Base-by-base conservation (phyloP, 805 yeast species). In the Candida ponderosae region DNA sequence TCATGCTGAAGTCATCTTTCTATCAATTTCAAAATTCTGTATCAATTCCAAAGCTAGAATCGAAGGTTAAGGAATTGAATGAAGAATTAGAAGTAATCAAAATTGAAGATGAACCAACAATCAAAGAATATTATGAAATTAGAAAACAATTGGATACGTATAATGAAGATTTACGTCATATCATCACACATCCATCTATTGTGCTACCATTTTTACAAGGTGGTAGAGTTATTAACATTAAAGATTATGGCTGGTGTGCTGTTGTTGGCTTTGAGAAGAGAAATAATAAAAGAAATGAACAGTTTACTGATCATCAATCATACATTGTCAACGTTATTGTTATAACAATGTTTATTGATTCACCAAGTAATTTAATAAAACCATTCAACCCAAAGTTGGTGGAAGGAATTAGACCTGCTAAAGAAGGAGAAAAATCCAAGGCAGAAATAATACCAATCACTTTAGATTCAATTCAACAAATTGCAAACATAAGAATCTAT, bases 181-280 rank as follows among this genome's bases (percentile, higher is more conserved):
- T 93, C 14, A 74, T 90, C 15, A 81, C 96, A 0, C 97, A 93
- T 58, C 99, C 99, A 1, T 81, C 90, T 5, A 79, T 90, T 57
- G 71, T 81, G 17, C 66, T 90, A 38, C 83, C 84, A 20, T 94
- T 84, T 56, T 65, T 93, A 50, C 95, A 88, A 57, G 79, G 85
- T 14, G 99, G 99, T 23, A 75, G 98, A 59, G 71, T 93, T 40
- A 62, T 89, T 26, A 76, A 79, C 48, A 75, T 89, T 11, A 70
- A 69, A 38, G 83, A 87, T 42, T 94, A 88, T 56, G 97, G 96
- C n/a, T 93, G 98, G 98, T 96, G 90, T 40, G 82, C 85, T 54
- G 93, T 89, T 11, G 77, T 84, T 10, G 76, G 78, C 33, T 84
- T 80, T 48, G 68, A 74, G 31, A 89, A 87, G 59, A 72, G 97